phyloP scores from a whole-genome alignment of 2,329 filamentous ascomycete species.

The Colletotrichum sp. region DNA sequence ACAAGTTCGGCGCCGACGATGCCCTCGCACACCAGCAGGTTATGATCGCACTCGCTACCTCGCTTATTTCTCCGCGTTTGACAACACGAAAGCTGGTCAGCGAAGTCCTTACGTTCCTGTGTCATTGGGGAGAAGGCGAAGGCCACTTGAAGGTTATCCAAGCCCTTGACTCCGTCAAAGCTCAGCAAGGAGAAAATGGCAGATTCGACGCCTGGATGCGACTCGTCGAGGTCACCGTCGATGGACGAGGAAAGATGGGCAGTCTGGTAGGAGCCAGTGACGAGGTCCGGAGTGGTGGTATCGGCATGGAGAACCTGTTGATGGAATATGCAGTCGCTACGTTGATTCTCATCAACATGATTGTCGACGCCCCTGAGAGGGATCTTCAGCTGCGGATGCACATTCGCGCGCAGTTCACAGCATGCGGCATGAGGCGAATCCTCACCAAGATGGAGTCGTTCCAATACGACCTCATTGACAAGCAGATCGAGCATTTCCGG shows the following conservation, averaged over 20 bases:
- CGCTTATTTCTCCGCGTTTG: constrained; percentile 85
- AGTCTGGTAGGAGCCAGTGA: constrained; percentile 96
- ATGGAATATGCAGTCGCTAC: constrained; percentile 99
- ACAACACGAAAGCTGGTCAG: constrained; percentile 94
- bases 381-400: constrained; percentile 93
- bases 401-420: constrained; percentile 93
- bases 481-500: constrained; percentile 93
- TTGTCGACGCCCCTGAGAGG: constrained; percentile 87
- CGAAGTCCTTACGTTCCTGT: constrained; percentile 94
- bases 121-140: constrained; percentile 88
- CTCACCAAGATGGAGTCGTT: constrained; percentile 97
- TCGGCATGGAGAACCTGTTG: constrained; percentile 97
- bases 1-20: constrained; percentile 98
- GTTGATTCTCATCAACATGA: constrained; percentile 94
- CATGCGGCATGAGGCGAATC: constrained; percentile 93
- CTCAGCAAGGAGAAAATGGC: constrained; percentile 87
- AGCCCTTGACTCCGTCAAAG: constrained; percentile 90
- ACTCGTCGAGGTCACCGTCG: constrained; percentile 94
- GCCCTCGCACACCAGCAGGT: constrained; percentile 90
- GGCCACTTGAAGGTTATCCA: constrained; percentile 94
- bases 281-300: constrained; percentile 92
- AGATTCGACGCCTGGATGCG: constrained; percentile 99
- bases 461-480: constrained; percentile 98
- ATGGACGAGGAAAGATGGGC: constrained; percentile 98
- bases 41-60: constrained; percentile 84